These are phyloP conservation scores for Omphalotus olearius DNA, from an alignment of 1,284 basidiomycete species.

Conservation along the genomic window DNA sequence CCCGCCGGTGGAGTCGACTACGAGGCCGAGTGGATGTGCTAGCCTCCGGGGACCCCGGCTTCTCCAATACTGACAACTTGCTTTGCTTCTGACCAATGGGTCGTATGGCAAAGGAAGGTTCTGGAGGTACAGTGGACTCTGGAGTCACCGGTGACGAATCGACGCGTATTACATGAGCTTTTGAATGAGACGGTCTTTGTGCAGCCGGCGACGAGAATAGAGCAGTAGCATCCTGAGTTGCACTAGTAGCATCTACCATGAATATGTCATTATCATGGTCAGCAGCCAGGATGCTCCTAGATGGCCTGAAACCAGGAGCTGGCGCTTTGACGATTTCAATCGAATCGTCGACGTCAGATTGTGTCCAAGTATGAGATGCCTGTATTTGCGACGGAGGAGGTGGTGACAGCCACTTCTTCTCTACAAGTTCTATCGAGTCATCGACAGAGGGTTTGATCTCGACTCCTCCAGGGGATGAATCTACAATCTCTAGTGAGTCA, in stretches of 20 bases:
- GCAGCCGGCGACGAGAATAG: not conserved
- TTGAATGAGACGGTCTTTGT: conserved; percentile 2
- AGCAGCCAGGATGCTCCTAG: not conserved
- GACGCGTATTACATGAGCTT: conserved; percentile 18
- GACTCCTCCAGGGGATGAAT: conserved; percentile 38
- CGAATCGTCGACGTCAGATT: no score
- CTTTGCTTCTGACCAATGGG: conserved; percentile 27
- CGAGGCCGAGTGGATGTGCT: conserved; percentile 8
- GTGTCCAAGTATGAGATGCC: not conserved
- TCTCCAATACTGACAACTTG: conserved; percentile 9
- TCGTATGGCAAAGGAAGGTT: conserved; percentile 54
- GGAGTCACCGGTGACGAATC: not conserved
- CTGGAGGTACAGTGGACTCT: conserved; percentile 27
- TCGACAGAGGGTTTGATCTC: conserved; percentile 12
- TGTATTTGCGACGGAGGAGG: conserved; percentile 8
- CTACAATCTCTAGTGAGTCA: conserved; percentile 42
- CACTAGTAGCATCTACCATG: not conserved
- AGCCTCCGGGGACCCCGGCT: conserved; percentile 30
- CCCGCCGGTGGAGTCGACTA: conserved; percentile 9
- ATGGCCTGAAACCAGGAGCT: not conserved
- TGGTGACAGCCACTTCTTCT: not conserved
- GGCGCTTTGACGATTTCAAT: no score
- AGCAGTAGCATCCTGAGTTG: not conserved
- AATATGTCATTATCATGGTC: not conserved
- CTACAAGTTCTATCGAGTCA: conserved; percentile 9